Base-by-base conservation (phyloP, 1,284 basidiomycete species). In the Thelephora terrestris region DNA sequence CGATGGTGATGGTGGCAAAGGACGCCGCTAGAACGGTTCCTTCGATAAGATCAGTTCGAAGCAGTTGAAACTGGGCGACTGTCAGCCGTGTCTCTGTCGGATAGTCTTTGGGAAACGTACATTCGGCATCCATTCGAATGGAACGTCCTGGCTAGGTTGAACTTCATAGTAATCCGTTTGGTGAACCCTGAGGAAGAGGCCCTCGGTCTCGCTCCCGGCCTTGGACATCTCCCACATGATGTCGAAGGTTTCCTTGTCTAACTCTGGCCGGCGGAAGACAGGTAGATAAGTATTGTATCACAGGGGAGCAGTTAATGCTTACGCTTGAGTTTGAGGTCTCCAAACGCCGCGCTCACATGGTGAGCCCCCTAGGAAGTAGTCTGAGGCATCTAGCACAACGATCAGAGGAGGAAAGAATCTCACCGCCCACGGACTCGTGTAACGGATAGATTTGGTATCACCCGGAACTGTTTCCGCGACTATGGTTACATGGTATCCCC, bases 361-460 rank as follows among this genome's bases (percentile, higher is more conserved):
- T 87, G 81, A 1, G 81, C 84, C 21, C 84, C 75, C 76, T 77
- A 46, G 35, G 20, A 7, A 35, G 43, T 24, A n/a, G 27, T 16
- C 16, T 36, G 16, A 49, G 29, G 23, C 10, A 46, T 40, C 29
- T n/a, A 21, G 9, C 24, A 48, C 7, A 5, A 40, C 38, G 23
- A 20, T 10, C 12, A 21, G 16, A 21, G 34, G 34, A 36, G 10
- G 42, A 29, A 25, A 18, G 29, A 32, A 4, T 67, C 80, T 58
- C 58, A 85, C 85, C 16, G 86, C 86, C 86, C 86, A 89, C 17
- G 75, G 74, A 59, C 82, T 86, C 1, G 86, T 83, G 57, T 85
- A 89, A 23, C 71, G 70, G 57, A 80, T 78, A 17, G 68, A 73
- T 61, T 82, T 82, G 1, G 75, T 69, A 57, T 89, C 86, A 20